Conservation (phyloP, 164 flowering plant species). For the Houttuynia cordata region DNA sequence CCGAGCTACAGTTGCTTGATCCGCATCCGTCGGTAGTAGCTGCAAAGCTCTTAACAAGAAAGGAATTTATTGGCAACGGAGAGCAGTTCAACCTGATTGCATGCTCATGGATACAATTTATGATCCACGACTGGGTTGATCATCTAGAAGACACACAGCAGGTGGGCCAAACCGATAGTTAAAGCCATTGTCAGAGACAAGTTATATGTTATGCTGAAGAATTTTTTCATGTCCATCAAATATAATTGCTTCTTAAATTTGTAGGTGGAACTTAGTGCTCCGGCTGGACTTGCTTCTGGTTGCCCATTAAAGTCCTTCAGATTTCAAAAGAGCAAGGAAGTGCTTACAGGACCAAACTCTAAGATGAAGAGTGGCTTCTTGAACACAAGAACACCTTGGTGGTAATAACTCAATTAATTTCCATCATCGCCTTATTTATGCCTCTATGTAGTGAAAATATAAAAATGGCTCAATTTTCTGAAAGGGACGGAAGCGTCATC, state of each 20-base stretch:
- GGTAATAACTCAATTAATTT: constrained; percentile 14
- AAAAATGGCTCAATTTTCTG: background rate
- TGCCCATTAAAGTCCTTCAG: constrained; percentile 36
- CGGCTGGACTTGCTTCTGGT: constrained; percentile 19
- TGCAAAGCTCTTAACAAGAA: constrained; percentile 27
- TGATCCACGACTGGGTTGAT: constrained; percentile 44
- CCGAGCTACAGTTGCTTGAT: constrained; percentile 15
- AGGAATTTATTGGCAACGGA: constrained; percentile 21
- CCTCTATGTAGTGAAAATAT: background rate
- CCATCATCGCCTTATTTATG: background rate
- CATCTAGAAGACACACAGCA: constrained; percentile 34
- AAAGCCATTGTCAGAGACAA: background rate
- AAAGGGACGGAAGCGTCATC: constrained; percentile 35
- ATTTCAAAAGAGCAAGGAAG: constrained; percentile 23
- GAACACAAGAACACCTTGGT: constrained; percentile 39
- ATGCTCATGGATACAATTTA: constrained; percentile 38
- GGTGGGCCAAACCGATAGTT: constrained; percentile 2
- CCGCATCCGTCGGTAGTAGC: constrained; percentile 34
- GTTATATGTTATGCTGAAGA: background rate
- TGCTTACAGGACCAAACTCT: constrained; percentile 14
- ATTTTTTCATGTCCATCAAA: too few relatives aligned
- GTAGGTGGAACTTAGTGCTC: constrained; percentile 30
- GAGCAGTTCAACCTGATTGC: constrained; percentile 43
- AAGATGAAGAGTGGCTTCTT: constrained; percentile 17
- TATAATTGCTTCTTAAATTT: too few relatives aligned